phyloP scores from a whole-genome alignment of 306 rosid genomes.

The Astragalus membranaceus region DNA sequence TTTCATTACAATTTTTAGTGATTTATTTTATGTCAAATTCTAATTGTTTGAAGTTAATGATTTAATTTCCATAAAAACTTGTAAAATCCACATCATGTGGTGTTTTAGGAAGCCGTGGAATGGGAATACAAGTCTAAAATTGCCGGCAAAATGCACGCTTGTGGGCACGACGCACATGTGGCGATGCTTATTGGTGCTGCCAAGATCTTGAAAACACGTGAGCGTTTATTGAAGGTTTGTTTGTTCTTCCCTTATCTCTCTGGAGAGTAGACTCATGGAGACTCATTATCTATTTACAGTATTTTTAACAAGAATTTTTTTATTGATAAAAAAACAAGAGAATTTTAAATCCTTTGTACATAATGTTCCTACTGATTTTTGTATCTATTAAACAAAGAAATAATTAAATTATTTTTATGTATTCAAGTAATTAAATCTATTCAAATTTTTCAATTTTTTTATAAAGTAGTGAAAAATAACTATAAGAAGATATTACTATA shows the following conservation, averaged over 20 bases:
- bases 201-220: slow-evolving; percentile 80
- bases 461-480: too few relatives aligned
- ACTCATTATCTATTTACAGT: not conserved
- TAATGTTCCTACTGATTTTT: too few relatives aligned
- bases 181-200: slow-evolving; percentile 96
- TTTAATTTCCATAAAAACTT: not conserved
- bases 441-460: too few relatives aligned
- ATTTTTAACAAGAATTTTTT: not conserved
- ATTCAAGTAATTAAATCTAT: not conserved
- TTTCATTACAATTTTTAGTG: not conserved
- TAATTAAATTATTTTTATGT: too few relatives aligned
- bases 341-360: not conserved
- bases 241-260: not conserved
- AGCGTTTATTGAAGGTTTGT: slow-evolving; percentile 73
- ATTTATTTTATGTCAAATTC: not conserved
- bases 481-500: too few relatives aligned
- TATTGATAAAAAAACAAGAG: too few relatives aligned
- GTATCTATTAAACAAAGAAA: too few relatives aligned
- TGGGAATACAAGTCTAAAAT: slow-evolving; percentile 91
- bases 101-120: slow-evolving; percentile 67
- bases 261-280: too few relatives aligned
- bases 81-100: not conserved
- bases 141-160: slow-evolving; percentile 95
- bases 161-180: slow-evolving; percentile 99
- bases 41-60: not conserved